These are phyloP conservation scores for Byssoonygena ceratinophila DNA, from an alignment of 2,329 filamentous ascomycete genomes.

Conservation along the genomic window DNA sequence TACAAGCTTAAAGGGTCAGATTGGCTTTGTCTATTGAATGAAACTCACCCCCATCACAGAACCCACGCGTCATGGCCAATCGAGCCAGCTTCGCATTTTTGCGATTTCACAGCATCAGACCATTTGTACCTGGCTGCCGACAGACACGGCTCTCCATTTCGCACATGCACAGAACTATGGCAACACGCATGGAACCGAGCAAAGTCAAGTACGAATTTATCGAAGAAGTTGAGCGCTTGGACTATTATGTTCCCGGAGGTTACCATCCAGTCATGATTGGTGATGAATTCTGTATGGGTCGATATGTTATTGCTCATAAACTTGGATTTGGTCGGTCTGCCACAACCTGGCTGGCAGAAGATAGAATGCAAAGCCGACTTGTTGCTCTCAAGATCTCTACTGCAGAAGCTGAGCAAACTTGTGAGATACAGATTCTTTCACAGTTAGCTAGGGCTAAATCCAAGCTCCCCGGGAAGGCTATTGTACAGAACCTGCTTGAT, in stretches of 20 bases:
- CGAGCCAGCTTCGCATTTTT: not conserved
- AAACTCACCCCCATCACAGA: too few species aligned
- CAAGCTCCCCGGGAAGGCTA: conserved; percentile 12
- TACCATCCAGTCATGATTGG: conserved; percentile 7
- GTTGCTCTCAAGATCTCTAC: conserved; percentile 12
- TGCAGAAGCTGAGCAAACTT: conserved; percentile 5
- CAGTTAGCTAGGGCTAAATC: not conserved
- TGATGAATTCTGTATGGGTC: conserved; percentile 1
- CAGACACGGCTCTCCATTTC: not conserved
- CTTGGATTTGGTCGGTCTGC: conserved; percentile 4
- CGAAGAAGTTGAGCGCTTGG: conserved; percentile 2
- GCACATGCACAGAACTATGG: not conserved
- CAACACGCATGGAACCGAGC: conserved; percentile 3
- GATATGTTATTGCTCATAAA: conserved; percentile 10
- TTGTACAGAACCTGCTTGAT: conserved; percentile 22
- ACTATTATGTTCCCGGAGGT: not conserved
- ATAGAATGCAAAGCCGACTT: not conserved
- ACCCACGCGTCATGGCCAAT: not conserved
- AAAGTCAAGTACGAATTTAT: conserved; percentile 5
- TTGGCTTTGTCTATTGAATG: too few species aligned
- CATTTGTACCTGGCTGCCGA: too few species aligned
- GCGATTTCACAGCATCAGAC: not conserved
- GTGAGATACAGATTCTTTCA: not conserved
- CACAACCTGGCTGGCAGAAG: conserved; percentile 7
- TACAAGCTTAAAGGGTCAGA: too few species aligned